A percentile compares a stretch with the other conserved stretches of the same genome.
phyloP scores from a whole-genome alignment of 208 protist genomes.

The Crithidia mellificae region DNA sequence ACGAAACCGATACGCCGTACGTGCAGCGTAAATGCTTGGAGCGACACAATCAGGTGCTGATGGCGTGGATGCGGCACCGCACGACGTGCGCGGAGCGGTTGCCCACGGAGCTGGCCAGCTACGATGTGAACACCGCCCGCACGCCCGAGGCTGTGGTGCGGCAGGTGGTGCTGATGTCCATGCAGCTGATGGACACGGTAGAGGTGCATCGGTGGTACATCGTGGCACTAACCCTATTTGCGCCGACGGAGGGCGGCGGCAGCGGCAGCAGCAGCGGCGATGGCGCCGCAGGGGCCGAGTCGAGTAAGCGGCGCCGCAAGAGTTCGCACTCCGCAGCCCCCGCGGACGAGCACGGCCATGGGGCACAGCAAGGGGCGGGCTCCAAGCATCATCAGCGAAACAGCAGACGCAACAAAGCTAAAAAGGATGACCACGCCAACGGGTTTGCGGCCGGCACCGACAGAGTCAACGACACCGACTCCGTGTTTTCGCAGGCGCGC shows the following conservation, averaged over 20 bases:
- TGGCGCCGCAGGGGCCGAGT: background rate
- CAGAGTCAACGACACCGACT: slow-evolving; percentile 2
- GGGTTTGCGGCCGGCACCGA: background rate
- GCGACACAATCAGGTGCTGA: slow-evolving; percentile 29
- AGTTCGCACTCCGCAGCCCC: background rate
- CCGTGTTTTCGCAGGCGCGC: slow-evolving; percentile 6
- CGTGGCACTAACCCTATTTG: slow-evolving; percentile 49
- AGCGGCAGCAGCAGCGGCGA: background rate
- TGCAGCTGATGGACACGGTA: slow-evolving; percentile 46
- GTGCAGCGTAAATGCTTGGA: slow-evolving; percentile 17
- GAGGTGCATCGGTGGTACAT: slow-evolving; percentile 68
- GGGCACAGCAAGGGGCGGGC: background rate
- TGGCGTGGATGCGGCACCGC: slow-evolving; percentile 32
- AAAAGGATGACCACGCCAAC: background rate
- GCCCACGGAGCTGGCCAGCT: slow-evolving; percentile 1
- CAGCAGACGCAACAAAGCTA: no score
- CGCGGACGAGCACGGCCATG: background rate
- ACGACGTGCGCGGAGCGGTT: background rate
- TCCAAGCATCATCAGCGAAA: background rate
- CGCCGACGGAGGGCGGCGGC: background rate
- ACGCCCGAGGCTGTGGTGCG: slow-evolving; percentile 31
- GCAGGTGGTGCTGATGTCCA: slow-evolving; percentile 38
- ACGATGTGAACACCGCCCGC: slow-evolving; percentile 17
- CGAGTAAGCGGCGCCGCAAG: background rate
- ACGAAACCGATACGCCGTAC: background rate